Evolutionary conservation across 495 filamentous ascomycete species (phyloP).

Genomic region (Mycothermus thermophilus): DNA sequence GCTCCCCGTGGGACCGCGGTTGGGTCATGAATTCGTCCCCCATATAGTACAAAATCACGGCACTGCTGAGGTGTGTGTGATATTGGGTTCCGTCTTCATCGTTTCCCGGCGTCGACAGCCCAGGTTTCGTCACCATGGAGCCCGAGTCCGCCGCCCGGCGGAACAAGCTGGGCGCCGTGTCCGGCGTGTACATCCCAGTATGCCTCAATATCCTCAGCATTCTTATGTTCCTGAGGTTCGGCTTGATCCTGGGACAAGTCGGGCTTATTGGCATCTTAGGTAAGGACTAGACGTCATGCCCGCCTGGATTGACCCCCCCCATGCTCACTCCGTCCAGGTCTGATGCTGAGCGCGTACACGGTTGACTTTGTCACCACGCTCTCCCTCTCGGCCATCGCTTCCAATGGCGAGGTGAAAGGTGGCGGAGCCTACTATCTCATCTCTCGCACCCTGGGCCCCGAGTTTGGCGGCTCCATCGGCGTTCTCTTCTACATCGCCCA

Average conservation of each 20-base stretch:
- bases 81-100: not conserved
- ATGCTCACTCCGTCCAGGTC: slow-evolving; percentile 30
- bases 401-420: slow-evolving; percentile 78
- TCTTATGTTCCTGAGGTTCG: slow-evolving; percentile 81
- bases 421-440: slow-evolving; percentile 86
- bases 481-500: slow-evolving; percentile 80
- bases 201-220: slow-evolving; percentile 84
- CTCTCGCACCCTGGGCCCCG: slow-evolving; percentile 71
- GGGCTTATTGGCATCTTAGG: slow-evolving; percentile 71
- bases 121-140: slow-evolving; percentile 20
- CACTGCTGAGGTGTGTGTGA: not conserved
- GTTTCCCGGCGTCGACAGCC: not conserved
- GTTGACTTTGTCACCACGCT: slow-evolving; percentile 77
- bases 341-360: slow-evolving; percentile 56
- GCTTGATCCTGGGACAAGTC: slow-evolving; percentile 63
- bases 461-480: slow-evolving; percentile 85
- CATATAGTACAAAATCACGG: not conserved
- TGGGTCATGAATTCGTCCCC: not conserved
- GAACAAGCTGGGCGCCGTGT: slow-evolving; percentile 57
- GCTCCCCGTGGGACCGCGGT: no score
- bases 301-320: no score
- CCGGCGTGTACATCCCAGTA: slow-evolving; percentile 75
- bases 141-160: slow-evolving; percentile 20
- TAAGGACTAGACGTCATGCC: slow-evolving; percentile 16
- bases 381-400: slow-evolving; percentile 77